Conservation (phyloP, 2,329 filamentous ascomycete species). For the Bipolaris victoriae region DNA sequence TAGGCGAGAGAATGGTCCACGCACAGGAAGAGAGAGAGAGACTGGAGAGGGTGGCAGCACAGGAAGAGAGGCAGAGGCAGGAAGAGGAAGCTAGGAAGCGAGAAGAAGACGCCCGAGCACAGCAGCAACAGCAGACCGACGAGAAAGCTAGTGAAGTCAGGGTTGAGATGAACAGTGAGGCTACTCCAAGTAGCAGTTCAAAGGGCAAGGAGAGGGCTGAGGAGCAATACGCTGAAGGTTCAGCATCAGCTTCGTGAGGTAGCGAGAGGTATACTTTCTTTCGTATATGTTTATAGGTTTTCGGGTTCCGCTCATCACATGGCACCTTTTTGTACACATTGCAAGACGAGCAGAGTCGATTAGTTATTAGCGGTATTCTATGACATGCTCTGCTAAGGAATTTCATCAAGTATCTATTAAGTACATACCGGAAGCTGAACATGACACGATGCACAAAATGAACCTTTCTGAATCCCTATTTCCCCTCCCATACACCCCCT, state of each 20-base stretch:
- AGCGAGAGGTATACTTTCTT: neutral
- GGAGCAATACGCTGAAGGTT: neutral
- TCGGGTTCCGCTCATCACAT: neutral
- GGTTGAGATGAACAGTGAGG: conserved; percentile 1
- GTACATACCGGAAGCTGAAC: neutral
- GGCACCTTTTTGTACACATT: neutral
- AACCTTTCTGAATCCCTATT: neutral
- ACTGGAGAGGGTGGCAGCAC: conserved; percentile 37
- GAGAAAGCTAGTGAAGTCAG: conserved; percentile 20
- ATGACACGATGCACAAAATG: neutral
- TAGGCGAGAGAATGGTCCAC: conserved; percentile 66
- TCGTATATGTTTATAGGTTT: neutral
- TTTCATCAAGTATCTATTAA: neutral
- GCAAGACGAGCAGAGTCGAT: neutral
- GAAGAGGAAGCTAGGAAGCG: conserved; percentile 20
- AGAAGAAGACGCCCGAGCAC: conserved; percentile 16
- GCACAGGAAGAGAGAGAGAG: conserved; percentile 58
- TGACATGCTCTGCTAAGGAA: neutral
- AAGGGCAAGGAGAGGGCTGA: conserved; percentile 31
- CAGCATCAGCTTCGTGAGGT: neutral
- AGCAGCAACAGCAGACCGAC: conserved; percentile 2
- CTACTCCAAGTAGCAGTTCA: conserved; percentile 4
- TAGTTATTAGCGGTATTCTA: neutral
- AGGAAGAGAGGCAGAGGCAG: conserved; percentile 30
- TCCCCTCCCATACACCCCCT: no score